Conservation (phyloP, 805 yeast genomes). For the Huiozyma naganishii region DNA sequence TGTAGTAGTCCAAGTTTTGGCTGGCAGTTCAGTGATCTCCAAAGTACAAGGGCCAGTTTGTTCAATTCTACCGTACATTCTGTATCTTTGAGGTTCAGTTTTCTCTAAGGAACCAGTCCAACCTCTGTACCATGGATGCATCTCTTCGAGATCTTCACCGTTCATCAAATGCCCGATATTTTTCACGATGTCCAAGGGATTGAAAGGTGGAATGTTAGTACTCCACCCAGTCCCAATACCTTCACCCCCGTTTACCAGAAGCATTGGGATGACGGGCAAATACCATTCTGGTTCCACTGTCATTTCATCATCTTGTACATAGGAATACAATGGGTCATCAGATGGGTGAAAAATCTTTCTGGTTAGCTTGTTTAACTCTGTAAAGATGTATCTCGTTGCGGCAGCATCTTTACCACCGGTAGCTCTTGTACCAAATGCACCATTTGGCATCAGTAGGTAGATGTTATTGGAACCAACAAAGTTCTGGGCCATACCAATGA, state of each 20-base stretch:
- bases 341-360: conserved; percentile 63
- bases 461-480: conserved; percentile 88
- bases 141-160: conserved; percentile 55
- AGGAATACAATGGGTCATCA: conserved; percentile 68
- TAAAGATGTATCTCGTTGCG: conserved; percentile 94
- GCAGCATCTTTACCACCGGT: conserved; percentile 97
- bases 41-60: conserved; percentile 69
- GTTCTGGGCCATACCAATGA: conserved; percentile 89
- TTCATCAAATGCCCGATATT: conserved; percentile 67
- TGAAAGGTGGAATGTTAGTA: conserved; percentile 80
- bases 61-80: conserved; percentile 70
- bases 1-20: conserved; percentile 83
- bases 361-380: conserved; percentile 70
- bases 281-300: conserved; percentile 95
- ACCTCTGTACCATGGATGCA: conserved; percentile 92
- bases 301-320: conserved; percentile 85
- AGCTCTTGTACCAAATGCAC: conserved; percentile 93
- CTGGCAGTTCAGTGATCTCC: conserved; percentile 88
- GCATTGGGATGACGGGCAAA: conserved; percentile 85
- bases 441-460: conserved; percentile 77
- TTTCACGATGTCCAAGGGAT: conserved; percentile 71
- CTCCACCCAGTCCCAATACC: conserved; percentile 99
- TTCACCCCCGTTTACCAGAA: conserved; percentile 91
- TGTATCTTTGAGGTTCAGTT: conserved; percentile 54
- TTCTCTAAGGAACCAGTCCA: conserved; percentile 81